Conservation (phyloP, 306 rosid species). For the Elaeagnus macrophylla region DNA sequence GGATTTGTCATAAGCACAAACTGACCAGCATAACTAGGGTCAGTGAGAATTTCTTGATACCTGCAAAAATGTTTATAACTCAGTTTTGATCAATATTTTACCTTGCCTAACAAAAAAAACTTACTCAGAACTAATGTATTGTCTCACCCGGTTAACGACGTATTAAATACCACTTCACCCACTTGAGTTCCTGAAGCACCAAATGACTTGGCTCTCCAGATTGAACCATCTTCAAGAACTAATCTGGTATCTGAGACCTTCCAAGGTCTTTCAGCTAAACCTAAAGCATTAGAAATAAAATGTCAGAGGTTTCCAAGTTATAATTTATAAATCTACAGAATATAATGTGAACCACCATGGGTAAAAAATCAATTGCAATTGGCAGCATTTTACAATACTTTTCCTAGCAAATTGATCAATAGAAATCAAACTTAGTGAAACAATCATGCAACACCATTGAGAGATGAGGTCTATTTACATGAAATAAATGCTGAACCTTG, state of each 20-base stretch:
- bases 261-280: slow-evolving; percentile 72
- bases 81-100: too few relatives aligned
- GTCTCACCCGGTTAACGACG: slow-evolving; percentile 80
- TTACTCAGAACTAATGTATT: neutral
- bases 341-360: neutral
- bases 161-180: slow-evolving; percentile 94
- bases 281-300: slow-evolving; percentile 24
- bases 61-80: slow-evolving; percentile 24
- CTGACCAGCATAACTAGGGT: slow-evolving; percentile 96
- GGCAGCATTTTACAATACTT: too few relatives aligned
- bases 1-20: slow-evolving; percentile 94
- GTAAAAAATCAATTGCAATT: too few relatives aligned
- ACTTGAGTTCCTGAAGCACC: slow-evolving; percentile 96
- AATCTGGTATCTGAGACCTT: slow-evolving; percentile 82
- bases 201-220: slow-evolving; percentile 92
- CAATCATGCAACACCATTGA: too few relatives aligned
- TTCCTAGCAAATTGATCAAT: too few relatives aligned
- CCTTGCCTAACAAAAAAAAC: too few relatives aligned
- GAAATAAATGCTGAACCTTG: too few relatives aligned
- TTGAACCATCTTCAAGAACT: slow-evolving; percentile 88
- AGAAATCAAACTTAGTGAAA: too few relatives aligned
- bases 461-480: too few relatives aligned
- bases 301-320: neutral
- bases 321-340: neutral
- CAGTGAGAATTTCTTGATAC: slow-evolving; percentile 93